Percentiles rank a stretch among this genome's conserved stretches.
These are phyloP conservation scores for Corymbia calophylla DNA, from an alignment of 441 rosid species.

Conservation along the genomic window DNA sequence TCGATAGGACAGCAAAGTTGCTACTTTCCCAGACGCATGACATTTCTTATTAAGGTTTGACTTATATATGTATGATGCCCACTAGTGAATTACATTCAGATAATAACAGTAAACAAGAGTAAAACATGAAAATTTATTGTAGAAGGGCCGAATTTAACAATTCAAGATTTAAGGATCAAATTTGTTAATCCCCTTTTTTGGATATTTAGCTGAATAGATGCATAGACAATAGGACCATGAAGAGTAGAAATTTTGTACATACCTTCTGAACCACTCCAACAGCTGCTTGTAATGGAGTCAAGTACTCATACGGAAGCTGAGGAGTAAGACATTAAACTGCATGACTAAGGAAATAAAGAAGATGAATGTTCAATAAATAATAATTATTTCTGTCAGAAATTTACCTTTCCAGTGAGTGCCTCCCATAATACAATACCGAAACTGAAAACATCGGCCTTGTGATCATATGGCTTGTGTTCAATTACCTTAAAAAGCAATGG, in stretches of 20 bases:
- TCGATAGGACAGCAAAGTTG: neutral
- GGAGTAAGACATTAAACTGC: neutral
- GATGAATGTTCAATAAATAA: neutral
- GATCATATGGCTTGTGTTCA: slow-evolving; percentile 67
- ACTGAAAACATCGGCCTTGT: slow-evolving; percentile 62
- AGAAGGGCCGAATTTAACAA: neutral
- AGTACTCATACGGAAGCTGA: slow-evolving; percentile 58
- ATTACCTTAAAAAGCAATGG: slow-evolving; percentile 30
- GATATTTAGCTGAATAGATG: neutral
- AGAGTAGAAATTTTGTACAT: neutral
- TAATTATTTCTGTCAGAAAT: neutral
- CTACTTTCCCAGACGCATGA: neutral
- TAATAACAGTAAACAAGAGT: neutral
- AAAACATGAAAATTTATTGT: neutral
- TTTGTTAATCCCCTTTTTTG: neutral
- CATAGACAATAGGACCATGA: neutral
- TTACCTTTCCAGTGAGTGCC: slow-evolving; percentile 52
- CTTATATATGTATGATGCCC: neutral
- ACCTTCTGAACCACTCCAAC: slow-evolving; percentile 71
- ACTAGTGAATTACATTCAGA: neutral
- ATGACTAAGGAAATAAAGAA: neutral
- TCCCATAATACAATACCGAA: slow-evolving; percentile 60
- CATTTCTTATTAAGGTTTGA: neutral
- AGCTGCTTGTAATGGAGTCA: slow-evolving; percentile 67
- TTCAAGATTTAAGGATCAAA: neutral